A percentile compares a stretch with the other conserved stretches of the same genome.
phyloP scores from a whole-genome alignment of 2,329 filamentous ascomycete genomes.

The Talaromyces atroroseus region DNA sequence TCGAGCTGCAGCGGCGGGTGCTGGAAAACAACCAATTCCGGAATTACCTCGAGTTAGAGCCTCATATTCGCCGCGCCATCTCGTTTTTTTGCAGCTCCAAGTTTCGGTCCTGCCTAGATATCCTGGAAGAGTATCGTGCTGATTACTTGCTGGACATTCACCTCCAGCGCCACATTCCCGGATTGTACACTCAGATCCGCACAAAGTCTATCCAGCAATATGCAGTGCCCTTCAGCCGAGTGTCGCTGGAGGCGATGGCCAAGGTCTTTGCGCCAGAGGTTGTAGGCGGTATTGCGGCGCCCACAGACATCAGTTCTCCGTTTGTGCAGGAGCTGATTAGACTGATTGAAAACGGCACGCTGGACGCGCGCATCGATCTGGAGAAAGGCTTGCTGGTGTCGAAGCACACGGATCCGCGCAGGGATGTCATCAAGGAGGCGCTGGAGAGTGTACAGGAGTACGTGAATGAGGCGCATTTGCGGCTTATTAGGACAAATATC shows the following conservation, averaged over 20 bases:
- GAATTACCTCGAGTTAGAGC: conserved; percentile 83
- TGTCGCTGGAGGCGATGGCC: conserved; percentile 74
- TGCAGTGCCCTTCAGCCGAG: conserved; percentile 81
- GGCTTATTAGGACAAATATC: conserved; percentile 72
- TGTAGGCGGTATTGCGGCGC: conserved; percentile 43
- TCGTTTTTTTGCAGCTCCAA: conserved; percentile 83
- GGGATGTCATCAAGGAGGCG: conserved; percentile 63
- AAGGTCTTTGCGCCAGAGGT: conserved; percentile 60
- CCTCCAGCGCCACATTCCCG: conserved; percentile 65
- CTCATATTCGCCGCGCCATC: conserved; percentile 88
- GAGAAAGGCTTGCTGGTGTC: conserved; percentile 76
- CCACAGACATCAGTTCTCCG: conserved; percentile 51
- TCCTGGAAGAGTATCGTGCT: conserved; percentile 71
- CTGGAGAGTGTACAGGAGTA: conserved; percentile 65
- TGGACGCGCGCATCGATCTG: conserved; percentile 78
- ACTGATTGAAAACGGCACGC: conserved; percentile 67
- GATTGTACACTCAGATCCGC: conserved; percentile 69
- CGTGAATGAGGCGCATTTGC: conserved; percentile 67
- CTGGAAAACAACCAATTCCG: conserved; percentile 79
- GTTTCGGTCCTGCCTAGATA: conserved; percentile 77
- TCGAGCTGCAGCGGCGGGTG: conserved; percentile 66
- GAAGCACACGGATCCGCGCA: conserved; percentile 60
- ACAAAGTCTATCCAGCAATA: conserved; percentile 93
- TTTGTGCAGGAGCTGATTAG: conserved; percentile 60
- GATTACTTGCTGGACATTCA: conserved; percentile 92